These are phyloP conservation scores for Trichoderma arundinaceum DNA, from an alignment of 2,329 filamentous ascomycete species.

Conservation along the genomic window DNA sequence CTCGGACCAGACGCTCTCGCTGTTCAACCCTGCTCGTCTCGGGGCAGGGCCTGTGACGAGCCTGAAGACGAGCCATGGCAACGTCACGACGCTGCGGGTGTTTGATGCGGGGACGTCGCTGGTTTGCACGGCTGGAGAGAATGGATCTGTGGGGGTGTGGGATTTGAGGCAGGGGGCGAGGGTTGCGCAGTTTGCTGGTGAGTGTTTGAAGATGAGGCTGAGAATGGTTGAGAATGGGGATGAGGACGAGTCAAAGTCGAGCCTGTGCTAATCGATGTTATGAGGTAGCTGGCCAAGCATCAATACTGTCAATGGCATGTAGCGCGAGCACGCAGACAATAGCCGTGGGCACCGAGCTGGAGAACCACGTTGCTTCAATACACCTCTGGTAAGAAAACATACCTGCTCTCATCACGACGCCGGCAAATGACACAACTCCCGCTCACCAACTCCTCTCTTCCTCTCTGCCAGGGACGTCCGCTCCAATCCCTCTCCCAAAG, in stretches of 20 bases:
- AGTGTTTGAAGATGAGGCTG: conserved; percentile 35
- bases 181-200: conserved; percentile 55
- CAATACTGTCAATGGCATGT: conserved; percentile 71
- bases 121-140: conserved; percentile 73
- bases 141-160: conserved; percentile 70
- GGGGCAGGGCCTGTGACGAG: conserved; percentile 55
- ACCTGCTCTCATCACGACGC: not conserved
- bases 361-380: conserved; percentile 66
- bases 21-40: conserved; percentile 66
- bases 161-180: conserved; percentile 61
- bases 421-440: not conserved
- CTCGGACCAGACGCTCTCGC: conserved; percentile 71
- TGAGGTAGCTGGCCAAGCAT: conserved; percentile 50
- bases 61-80: conserved; percentile 61
- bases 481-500: conserved; percentile 51
- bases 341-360: conserved; percentile 75
- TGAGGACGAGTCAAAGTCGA: not conserved
- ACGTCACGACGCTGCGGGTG: conserved; percentile 66
- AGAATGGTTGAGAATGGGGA: conserved; percentile 8
- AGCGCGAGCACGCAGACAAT: conserved; percentile 62
- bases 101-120: conserved; percentile 59
- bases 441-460: not conserved
- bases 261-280: not conserved
- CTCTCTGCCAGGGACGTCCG: conserved; percentile 61
- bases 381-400: conserved; percentile 58